phyloP scores from a whole-genome alignment of 2,329 filamentous ascomycete genomes.

The Cladosporium sphaerospermum region DNA sequence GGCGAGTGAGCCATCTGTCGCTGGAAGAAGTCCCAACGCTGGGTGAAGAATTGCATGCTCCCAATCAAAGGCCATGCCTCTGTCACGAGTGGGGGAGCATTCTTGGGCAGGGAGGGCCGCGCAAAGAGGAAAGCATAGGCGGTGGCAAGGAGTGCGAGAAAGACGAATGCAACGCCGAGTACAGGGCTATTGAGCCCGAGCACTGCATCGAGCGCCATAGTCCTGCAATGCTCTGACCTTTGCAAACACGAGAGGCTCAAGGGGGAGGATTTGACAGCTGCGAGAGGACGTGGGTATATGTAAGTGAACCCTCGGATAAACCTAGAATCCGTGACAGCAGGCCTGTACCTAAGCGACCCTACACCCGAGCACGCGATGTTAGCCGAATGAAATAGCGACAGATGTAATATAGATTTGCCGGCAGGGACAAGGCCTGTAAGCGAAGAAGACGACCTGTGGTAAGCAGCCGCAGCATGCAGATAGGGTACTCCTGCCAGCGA shows the following conservation, averaged over 20 bases:
- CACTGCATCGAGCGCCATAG: neutral
- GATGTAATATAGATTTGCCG: no score
- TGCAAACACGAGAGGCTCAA: neutral
- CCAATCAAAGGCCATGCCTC: conserved; percentile 39
- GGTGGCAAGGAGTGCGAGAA: conserved; percentile 13
- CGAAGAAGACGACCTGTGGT: no score
- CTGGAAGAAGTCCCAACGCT: conserved; percentile 40
- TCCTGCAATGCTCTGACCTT: neutral
- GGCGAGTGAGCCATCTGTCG: conserved; percentile 27
- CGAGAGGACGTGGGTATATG: no score
- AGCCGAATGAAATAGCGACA: no score
- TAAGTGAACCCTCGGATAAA: no score
- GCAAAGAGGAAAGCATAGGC: conserved; percentile 19
- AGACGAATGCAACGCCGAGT: neutral
- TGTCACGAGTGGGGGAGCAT: conserved; percentile 19
- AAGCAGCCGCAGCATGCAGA: no score
- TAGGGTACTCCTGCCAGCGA: no score
- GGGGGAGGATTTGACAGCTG: no score
- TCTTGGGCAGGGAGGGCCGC: conserved; percentile 20
- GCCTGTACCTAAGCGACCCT: no score
- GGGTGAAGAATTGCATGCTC: conserved; percentile 41
- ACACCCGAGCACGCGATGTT: no score
- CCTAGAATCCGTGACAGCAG: no score
- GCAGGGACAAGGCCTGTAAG: no score
- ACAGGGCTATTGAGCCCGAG: neutral